phyloP scores from a whole-genome alignment of 192 early-diverging fungal genomes.

The Backusella macrospora region DNA sequence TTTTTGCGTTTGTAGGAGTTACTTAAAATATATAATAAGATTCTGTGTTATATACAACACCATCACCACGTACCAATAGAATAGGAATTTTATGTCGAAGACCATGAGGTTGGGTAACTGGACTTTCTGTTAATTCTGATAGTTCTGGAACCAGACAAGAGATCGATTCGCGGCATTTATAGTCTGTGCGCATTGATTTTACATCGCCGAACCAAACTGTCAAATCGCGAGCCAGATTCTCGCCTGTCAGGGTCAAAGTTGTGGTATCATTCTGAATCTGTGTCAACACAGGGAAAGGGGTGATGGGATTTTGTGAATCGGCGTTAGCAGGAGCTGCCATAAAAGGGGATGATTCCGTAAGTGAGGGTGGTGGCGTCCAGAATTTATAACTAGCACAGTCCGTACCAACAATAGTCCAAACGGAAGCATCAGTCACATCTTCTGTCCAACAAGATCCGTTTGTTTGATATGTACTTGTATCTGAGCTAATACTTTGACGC shows the following conservation, averaged over 20 bases:
- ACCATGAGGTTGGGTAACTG: conserved; percentile 11
- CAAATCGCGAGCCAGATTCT: conserved; percentile 68
- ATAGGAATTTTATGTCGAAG: conserved; percentile 29
- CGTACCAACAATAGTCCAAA: conserved; percentile 93
- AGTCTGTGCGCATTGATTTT: conserved; percentile 50
- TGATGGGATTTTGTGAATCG: conserved; percentile 8
- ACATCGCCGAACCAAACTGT: conserved; percentile 70
- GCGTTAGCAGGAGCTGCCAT: neutral
- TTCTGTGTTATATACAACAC: conserved; percentile 40
- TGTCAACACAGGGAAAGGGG: neutral
- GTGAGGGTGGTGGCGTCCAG: conserved; percentile 35
- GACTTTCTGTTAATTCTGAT: conserved; percentile 19
- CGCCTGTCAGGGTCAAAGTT: conserved; percentile 59
- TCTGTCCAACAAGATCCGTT: conserved; percentile 61
- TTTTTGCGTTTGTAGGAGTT: too few species aligned
- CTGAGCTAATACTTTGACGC: conserved; percentile 2
- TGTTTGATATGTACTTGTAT: neutral
- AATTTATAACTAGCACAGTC: conserved; percentile 59
- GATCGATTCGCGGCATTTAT: conserved; percentile 46
- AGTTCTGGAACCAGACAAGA: conserved; percentile 45
- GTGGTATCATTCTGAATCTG: conserved; percentile 36
- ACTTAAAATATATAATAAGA: conserved; percentile 35
- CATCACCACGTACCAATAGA: conserved; percentile 38
- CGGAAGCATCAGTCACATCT: conserved; percentile 80
- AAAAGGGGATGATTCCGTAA: neutral